Base-by-base conservation (phyloP, 495 filamentous ascomycete species). In the Annulohypoxylon bovei region DNA sequence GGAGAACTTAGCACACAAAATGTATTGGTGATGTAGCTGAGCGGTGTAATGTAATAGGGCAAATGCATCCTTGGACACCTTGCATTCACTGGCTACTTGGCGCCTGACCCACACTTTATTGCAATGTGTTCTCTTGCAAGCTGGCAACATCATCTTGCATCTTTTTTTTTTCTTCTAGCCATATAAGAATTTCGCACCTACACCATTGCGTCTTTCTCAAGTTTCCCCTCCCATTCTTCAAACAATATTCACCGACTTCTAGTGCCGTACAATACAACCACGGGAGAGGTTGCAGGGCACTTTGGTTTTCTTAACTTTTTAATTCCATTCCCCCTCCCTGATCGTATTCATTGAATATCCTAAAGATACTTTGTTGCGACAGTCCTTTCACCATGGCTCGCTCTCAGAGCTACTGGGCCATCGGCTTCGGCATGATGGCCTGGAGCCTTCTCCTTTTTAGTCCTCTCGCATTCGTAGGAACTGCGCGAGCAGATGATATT, bases 371-470 rank as follows among this genome's bases (percentile, higher is more conserved):
- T 67, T 9, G 46, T 56, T 55, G 61, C 47, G 44, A 57, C 47
- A 53, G 53, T 52, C 47, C 42, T 65, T 75, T 72, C 77, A 77
- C 70, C 75, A 88, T 88, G 85, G 85, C 85, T 77, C 81, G 83
- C 78, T 82, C 84, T 72, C 78, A 80, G 78, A 83, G 81, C 81
- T 82, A 79, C 81, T 79, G 84, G 79, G 74, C 84, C 68, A 75
- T 88, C 75, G 84, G 84, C 76, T 79, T 84, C 86, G 90, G 91
- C 72, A 88, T 93, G 74, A 79, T 94, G 76, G 86, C 93, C 80
- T 96, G 95, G 83, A 87, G 97, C 53, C 87, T 95, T 73, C 87
- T 94, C 68, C 85, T 97, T 49, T 89, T 97, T 72, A 88, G 92
- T 53, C 85, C 85, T 52, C 75, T 84, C 25, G 90, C 93, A 44